Percentiles rank a stretch among this genome's conserved stretches.
Conservation (phyloP, 129 eudicot genomes). For the Pittosporum tobira region DNA sequence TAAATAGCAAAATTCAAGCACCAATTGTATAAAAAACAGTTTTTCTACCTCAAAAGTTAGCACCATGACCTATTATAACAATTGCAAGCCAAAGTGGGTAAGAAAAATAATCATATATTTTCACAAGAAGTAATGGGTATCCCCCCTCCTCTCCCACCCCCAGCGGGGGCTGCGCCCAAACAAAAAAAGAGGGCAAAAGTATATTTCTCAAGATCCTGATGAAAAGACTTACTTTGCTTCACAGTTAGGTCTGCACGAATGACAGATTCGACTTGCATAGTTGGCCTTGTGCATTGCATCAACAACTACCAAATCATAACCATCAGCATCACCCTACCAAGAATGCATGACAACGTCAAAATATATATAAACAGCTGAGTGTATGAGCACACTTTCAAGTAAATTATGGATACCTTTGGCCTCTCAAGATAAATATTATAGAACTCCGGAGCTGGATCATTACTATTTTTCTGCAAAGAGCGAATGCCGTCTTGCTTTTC, state of each 20-base stretch:
- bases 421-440: slow-evolving; percentile 96
- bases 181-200: neutral
- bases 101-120: neutral
- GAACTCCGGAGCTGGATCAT: slow-evolving; percentile 96
- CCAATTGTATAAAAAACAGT: no score
- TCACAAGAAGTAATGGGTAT: neutral
- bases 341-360: no score
- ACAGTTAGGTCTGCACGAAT: slow-evolving; percentile 95
- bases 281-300: slow-evolving; percentile 99
- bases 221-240: slow-evolving; percentile 80
- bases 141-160: no score
- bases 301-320: slow-evolving; percentile 92
- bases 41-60: no score
- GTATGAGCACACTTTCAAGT: no score
- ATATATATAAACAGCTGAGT: no score
- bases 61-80: no score
- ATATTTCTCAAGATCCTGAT: neutral
- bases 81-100: no score
- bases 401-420: slow-evolving; percentile 98
- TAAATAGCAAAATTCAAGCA: no score
- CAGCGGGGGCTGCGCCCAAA: no score
- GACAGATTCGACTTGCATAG: slow-evolving; percentile 97
- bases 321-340: slow-evolving; percentile 97
- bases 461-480: slow-evolving; percentile 76
- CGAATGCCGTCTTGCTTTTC: slow-evolving; percentile 99